A percentile compares a stretch with the other conserved stretches of the same genome.
Conservation (phyloP, 1,284 basidiomycete genomes). For the Ustilago trichophora region DNA sequence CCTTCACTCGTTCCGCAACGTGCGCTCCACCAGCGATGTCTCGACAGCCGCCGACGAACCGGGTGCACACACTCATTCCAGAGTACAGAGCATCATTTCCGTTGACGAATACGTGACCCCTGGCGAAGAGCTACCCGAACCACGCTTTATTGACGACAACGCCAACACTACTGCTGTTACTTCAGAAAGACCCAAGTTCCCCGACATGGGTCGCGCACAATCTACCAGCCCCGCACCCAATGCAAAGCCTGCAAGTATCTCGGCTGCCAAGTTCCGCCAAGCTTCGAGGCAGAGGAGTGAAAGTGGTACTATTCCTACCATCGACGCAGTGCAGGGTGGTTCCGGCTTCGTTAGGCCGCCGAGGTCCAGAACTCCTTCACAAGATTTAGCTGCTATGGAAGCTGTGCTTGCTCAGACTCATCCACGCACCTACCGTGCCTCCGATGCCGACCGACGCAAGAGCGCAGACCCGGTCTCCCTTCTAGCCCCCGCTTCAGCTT, state of each 20-base stretch:
- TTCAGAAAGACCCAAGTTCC: background rate
- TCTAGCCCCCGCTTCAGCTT: background rate
- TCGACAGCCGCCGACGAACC: slow-evolving; percentile 21
- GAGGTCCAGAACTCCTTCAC: slow-evolving; percentile 38
- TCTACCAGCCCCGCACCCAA: slow-evolving; percentile 22
- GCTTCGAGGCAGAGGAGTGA: slow-evolving; percentile 40
- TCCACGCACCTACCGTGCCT: background rate
- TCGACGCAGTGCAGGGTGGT: slow-evolving; percentile 21
- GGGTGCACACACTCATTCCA: slow-evolving; percentile 12
- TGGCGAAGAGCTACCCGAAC: slow-evolving; percentile 39
- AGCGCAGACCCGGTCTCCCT: slow-evolving; percentile 6
- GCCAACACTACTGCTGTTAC: background rate
- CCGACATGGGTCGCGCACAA: slow-evolving; percentile 10
- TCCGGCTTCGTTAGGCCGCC: slow-evolving; percentile 21
- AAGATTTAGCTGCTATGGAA: slow-evolving; percentile 43
- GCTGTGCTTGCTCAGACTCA: slow-evolving; percentile 31
- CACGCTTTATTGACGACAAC: slow-evolving; percentile 14
- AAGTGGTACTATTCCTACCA: slow-evolving; percentile 24
- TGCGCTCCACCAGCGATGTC: slow-evolving; percentile 38
- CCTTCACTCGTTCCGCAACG: slow-evolving; percentile 48
- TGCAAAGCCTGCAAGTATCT: slow-evolving; percentile 40
- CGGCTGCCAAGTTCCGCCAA: slow-evolving; percentile 45
- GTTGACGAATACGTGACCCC: slow-evolving; percentile 45
- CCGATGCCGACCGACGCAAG: slow-evolving; percentile 24
- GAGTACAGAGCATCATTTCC: slow-evolving; percentile 41